Base-by-base conservation (phyloP, 2,329 filamentous ascomycete genomes). In the Penicillium sclerotiorum region DNA sequence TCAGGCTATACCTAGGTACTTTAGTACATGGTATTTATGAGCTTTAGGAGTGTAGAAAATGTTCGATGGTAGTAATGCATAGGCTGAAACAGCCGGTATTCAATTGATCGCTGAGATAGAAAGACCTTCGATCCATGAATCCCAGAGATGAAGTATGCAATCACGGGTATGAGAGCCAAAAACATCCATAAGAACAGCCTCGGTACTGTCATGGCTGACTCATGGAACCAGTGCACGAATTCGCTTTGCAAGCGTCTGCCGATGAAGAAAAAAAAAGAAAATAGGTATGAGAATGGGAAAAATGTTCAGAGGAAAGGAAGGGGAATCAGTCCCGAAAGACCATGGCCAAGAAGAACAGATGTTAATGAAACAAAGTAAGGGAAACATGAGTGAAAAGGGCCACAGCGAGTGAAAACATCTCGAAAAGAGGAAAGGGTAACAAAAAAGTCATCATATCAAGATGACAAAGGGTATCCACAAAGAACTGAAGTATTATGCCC, bases 401-500 rank as follows among this genome's bases (percentile, higher is more conserved):
- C 37, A 40, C 40, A 43, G 40, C 27, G 40, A 43, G 27, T 21
- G 27, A 9, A 17, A 20, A 36, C 9, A 36, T 18, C 15, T 36
- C 28, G 28, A 45, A 43, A 45, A 45, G 47, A 43, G 22, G 41
- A 43, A 38, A 27, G 44, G 22, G 38, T 47, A 52, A 42, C 46
- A 48, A 21, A 45, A 52, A 47, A 48, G 47, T 42, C 45, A 49
- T 33, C 20, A 49, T 47, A 36, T 37, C 40, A 46, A 25, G 30
- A 37, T 13, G 12, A 38, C 18, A 8, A 38, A 50, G 53, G 55
- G 55, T 59, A 60, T 61, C 49, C 52, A 61, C 49, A 53, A 45
- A 62, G 61, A 59, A 57, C n/a, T 52, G 56, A 58, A 56, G 47
- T 43, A 55, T 52, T 52, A 60, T 56, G 54, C 57, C 62, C 50